phyloP scores from a whole-genome alignment of 176 grass and related monocot species.

The Poa annua region DNA sequence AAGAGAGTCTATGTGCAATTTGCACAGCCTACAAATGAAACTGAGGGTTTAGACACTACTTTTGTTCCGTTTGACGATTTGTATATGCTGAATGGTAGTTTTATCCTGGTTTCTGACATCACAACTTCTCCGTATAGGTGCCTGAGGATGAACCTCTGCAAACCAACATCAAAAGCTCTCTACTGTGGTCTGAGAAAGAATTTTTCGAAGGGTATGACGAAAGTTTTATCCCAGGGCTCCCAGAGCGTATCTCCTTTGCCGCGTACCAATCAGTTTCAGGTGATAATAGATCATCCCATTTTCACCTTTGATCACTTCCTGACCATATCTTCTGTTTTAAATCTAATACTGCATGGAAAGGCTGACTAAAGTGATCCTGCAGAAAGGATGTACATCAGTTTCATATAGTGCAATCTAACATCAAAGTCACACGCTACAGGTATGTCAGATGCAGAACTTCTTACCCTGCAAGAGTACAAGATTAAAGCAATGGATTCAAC shows the following conservation, averaged over 20 bases:
- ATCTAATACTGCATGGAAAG: not conserved
- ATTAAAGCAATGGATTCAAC: constrained; percentile 78
- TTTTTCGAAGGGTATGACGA: constrained; percentile 48
- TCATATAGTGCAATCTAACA: constrained; percentile 35
- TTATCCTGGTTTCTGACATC: constrained; percentile 23
- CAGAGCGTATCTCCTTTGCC: constrained; percentile 82
- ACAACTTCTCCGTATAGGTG: constrained; percentile 52
- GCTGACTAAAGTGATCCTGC: constrained; percentile 19
- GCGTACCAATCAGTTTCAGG: constrained; percentile 89
- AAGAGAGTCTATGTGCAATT: constrained; percentile 67
- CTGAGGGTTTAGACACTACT: constrained; percentile 56
- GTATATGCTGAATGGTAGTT: constrained; percentile 7
- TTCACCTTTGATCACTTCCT: not conserved
- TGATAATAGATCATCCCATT: constrained; percentile 30
- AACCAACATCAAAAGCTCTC: constrained; percentile 81
- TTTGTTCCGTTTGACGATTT: constrained; percentile 27
- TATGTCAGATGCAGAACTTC: constrained; percentile 75
- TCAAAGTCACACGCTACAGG: constrained; percentile 55
- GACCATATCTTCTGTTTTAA: not conserved
- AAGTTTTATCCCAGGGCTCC: constrained; percentile 67
- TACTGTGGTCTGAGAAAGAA: constrained; percentile 82
- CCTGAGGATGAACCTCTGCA: constrained; percentile 81
- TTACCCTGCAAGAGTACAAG: constrained; percentile 72
- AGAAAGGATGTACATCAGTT: constrained; percentile 32
- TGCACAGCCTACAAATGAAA: constrained; percentile 91